Evolutionary conservation across 345 rosid species (phyloP), one percentile per base, ranked within the genome.

Genomic region (Gossypium mustelinum): DNA sequence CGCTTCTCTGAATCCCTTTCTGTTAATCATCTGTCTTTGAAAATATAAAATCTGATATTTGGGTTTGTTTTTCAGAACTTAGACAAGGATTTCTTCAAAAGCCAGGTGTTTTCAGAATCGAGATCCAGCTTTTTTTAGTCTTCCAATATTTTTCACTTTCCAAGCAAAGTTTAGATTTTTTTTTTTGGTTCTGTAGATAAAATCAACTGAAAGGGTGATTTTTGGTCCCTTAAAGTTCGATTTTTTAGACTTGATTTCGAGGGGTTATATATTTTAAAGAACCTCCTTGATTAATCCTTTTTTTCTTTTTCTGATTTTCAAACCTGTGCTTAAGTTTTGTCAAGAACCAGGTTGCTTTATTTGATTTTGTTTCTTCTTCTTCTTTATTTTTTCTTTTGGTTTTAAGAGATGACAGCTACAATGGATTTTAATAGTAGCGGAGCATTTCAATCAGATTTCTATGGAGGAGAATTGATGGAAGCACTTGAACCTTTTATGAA

Each of bases 401-500:
- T 56, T 44, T 12, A 13, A 59, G 71, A 73, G 5, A 89, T 86
- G 94, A 88, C 85, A 80, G 85, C 89, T 87, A 64, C 79, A 56
- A 83, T 89, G 93, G 89, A 95, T 82, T 78, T 88, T 65, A 85
- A 84, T 82, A 82, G 83, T 73, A 82, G 86, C 85, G 77, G 76
- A 55, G 58, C 77, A 41, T 48, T 81, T 75, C 80, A 84, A 24
- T 56, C 87, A 62, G 86, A 88, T 61, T 75, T 79, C 11, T 85
- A 74, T 59, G 87, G 89, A 9, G 90, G 89, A 81, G 99, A 92
- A 76, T 77, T 95, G 17, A 92, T 95, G 99, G 98, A 89, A 75
- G 99, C 99, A 75, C 98, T 91, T 75, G 84, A 72, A 79, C 97
- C 97, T 90, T 92, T 90, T 88, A 86, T 92, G 82, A 90, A 87